Percentiles rank a stretch among this genome's conserved stretches.
phyloP scores from a whole-genome alignment of 352 stramenopile species.

The Pythium volutum region DNA sequence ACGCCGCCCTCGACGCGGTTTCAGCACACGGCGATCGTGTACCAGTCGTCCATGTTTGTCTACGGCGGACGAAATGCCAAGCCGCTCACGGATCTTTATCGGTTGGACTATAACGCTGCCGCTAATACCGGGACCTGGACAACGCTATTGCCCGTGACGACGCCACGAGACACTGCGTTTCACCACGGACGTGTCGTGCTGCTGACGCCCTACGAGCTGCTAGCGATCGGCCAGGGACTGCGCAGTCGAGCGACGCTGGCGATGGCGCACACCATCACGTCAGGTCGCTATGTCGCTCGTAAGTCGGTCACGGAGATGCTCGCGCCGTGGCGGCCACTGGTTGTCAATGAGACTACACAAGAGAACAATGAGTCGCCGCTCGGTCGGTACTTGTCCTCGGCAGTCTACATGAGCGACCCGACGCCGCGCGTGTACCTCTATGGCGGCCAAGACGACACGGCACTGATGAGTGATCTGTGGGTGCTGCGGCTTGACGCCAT shows the following conservation, averaged over 20 bases:
- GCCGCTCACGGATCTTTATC: slow-evolving; percentile 51
- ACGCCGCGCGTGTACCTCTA: slow-evolving; percentile 44
- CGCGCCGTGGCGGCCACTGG: slow-evolving; percentile 32
- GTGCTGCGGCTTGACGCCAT: slow-evolving; percentile 41
- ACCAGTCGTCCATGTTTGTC: slow-evolving; percentile 66
- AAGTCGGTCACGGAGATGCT: slow-evolving; percentile 44
- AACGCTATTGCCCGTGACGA: slow-evolving; percentile 29
- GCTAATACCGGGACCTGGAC: slow-evolving; percentile 37
- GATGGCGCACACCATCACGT: slow-evolving; percentile 28
- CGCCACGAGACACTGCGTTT: slow-evolving; percentile 15
- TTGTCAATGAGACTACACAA: slow-evolving; percentile 10
- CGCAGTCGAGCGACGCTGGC: slow-evolving; percentile 20
- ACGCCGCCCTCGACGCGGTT: slow-evolving; percentile 44
- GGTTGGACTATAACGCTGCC: slow-evolving; percentile 50
- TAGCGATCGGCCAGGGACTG: slow-evolving; percentile 35
- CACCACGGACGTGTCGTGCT: slow-evolving; percentile 36
- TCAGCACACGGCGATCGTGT: slow-evolving; percentile 57
- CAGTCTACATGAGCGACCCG: slow-evolving; percentile 28
- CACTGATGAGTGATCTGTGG: slow-evolving; percentile 58
- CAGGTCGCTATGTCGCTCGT: slow-evolving; percentile 29
- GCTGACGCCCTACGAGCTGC: slow-evolving; percentile 48
- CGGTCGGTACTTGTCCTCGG: slow-evolving; percentile 45
- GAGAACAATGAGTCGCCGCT: slow-evolving; percentile 9
- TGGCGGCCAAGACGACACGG: slow-evolving; percentile 68
- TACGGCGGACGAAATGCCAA: slow-evolving; percentile 42